These are phyloP conservation scores for Cercospora zeina DNA, from an alignment of 2,329 filamentous ascomycete genomes.

Conservation along the genomic window DNA sequence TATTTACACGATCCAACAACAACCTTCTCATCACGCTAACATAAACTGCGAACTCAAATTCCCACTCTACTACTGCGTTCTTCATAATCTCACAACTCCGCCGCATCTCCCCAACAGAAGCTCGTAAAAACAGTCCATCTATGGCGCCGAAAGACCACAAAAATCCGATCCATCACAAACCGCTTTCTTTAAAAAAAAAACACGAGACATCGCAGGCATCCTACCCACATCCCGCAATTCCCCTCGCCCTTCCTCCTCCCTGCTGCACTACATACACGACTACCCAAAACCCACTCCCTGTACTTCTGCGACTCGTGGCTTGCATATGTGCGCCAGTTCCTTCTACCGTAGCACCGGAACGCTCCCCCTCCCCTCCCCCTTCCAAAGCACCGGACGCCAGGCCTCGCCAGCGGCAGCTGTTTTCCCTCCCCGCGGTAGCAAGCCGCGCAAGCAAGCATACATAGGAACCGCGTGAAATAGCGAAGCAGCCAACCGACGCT, in stretches of 20 bases:
- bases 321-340: neutral
- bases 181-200: neutral
- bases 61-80: neutral
- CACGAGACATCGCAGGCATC: neutral
- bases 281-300: neutral
- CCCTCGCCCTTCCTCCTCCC: neutral
- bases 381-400: neutral
- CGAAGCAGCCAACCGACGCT: neutral
- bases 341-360: neutral
- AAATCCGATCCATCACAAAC: conserved; percentile 6
- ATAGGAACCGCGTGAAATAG: too few relatives aligned
- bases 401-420: neutral
- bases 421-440: neutral
- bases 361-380: neutral
- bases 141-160: neutral
- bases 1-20: neutral
- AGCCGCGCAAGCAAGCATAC: too few relatives aligned
- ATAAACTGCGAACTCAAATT: neutral
- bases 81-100: neutral
- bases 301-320: conserved; percentile 7
- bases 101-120: neutral
- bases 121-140: too few relatives aligned
- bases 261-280: neutral
- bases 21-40: neutral
- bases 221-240: neutral